Conservation (phyloP, 2,329 filamentous ascomycete species). For the Pseudocercospora fuligena region DNA sequence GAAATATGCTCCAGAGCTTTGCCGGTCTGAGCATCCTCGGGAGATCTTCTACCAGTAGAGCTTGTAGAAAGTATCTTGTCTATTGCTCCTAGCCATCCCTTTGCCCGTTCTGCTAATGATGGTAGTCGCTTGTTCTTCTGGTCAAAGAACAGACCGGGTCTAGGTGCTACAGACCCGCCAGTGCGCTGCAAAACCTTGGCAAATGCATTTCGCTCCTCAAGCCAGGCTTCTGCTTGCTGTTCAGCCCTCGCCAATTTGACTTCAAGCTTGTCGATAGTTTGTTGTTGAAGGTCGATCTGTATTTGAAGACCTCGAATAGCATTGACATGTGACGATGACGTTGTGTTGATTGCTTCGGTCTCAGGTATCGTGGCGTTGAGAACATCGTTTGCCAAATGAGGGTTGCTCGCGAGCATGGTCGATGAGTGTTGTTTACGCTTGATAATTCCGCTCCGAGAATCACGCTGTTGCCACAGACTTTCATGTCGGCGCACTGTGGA, state of each 20-base stretch:
- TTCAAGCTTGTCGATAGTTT: conserved; percentile 4
- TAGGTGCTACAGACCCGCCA: neutral
- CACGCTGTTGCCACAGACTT: neutral
- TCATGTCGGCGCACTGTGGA: neutral
- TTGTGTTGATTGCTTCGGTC: neutral
- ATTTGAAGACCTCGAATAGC: neutral
- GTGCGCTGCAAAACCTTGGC: conserved; percentile 4
- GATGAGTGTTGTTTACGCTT: neutral
- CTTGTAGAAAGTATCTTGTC: neutral
- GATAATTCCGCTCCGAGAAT: neutral
- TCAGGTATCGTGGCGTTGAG: neutral
- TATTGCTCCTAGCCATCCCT: neutral
- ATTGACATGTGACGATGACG: neutral
- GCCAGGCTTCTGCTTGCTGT: conserved; percentile 6
- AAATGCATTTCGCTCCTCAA: neutral
- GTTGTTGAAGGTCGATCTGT: neutral
- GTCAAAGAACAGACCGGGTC: neutral
- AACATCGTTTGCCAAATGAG: neutral
- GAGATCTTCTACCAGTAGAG: neutral
- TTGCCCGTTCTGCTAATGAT: neutral
- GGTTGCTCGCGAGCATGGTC: neutral
- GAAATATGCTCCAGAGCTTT: conserved; percentile 2
- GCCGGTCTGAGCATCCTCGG: neutral
- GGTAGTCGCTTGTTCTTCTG: conserved; percentile 2
- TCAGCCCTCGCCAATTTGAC: neutral